Base-by-base conservation (phyloP, 2,329 filamentous ascomycete genomes). In the Lachnellula hyalina region DNA sequence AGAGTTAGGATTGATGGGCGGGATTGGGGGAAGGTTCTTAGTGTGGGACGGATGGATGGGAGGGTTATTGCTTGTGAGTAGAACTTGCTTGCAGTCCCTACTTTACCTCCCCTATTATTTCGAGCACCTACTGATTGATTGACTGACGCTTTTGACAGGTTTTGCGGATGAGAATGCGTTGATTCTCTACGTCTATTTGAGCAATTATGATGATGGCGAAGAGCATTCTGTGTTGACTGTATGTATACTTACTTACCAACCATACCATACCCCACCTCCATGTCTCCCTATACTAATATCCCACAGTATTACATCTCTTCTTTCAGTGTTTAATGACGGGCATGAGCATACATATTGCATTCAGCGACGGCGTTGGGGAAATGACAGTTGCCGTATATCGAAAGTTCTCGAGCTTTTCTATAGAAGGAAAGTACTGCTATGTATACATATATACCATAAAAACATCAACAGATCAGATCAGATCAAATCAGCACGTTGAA, bases 11-110 rank as follows among this genome's bases (percentile, higher is more conserved):
- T 97, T 23, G 94, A 97, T 72, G 94, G 91, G 35, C 87, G 85
- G 70, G 94, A 99, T 70, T 97, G 94, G 93, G 90, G 90, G 34
- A 84, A 83, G 62, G 93, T 97, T n/a, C 77, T 99, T 62, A 95
- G 90, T 70, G 92, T 97, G 12, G 93, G 93, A 1, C 79, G 92
- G 49, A 74, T 97, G 32, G 93, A 94, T 63, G 93, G 91, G 0
- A 81, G 90, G 62, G 93, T 97, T 50, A 94, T 97, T 75, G 94
- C 92, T 54, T 96, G 92, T 85, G 60, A 74, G 81, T 68, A 28
- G 9, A 7, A 28, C 28, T 28, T 28, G 28, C 28, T 32, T 11
- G 28, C 28, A 32, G 8, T 32, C 28, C 28, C 28, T 32, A 6
- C 25, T 6, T 28, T 9, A 8, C 17, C 14, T 44, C 67, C 42